Percentiles rank a stretch among this genome's conserved stretches.
Evolutionary conservation across 768 basidiomycete genomes (phyloP).

Genomic region (Suillus fuscotomentosus): DNA sequence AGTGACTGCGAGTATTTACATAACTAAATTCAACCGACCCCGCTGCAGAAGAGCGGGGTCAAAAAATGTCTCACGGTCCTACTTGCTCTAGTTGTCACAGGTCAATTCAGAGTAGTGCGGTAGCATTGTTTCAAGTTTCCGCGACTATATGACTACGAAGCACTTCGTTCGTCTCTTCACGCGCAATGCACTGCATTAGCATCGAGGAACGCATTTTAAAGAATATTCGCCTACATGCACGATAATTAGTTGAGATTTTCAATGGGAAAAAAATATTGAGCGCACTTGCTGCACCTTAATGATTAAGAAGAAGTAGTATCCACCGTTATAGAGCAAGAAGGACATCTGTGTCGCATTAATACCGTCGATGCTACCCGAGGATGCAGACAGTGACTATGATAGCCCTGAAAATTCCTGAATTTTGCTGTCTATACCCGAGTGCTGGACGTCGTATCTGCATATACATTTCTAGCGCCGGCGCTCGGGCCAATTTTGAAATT

Average conservation of each 20-base stretch:
- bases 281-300: background rate
- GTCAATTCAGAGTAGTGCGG: background rate
- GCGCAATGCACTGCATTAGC: background rate
- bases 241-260: background rate
- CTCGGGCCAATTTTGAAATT: background rate
- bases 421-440: too few relatives aligned
- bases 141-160: background rate
- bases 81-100: background rate
- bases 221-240: background rate
- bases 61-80: background rate
- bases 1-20: background rate
- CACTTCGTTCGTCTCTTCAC: background rate
- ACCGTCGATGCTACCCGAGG: background rate
- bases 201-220: background rate
- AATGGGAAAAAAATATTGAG: too few relatives aligned
- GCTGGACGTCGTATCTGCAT: background rate
- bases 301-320: background rate
- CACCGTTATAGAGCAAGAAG: background rate
- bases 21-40: background rate
- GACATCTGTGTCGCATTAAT: background rate
- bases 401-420: background rate
- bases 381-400: background rate
- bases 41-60: background rate
- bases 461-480: background rate
- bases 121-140: background rate